Conservation (phyloP, 2,329 filamentous ascomycete species). For the Epichloe sibirici region DNA sequence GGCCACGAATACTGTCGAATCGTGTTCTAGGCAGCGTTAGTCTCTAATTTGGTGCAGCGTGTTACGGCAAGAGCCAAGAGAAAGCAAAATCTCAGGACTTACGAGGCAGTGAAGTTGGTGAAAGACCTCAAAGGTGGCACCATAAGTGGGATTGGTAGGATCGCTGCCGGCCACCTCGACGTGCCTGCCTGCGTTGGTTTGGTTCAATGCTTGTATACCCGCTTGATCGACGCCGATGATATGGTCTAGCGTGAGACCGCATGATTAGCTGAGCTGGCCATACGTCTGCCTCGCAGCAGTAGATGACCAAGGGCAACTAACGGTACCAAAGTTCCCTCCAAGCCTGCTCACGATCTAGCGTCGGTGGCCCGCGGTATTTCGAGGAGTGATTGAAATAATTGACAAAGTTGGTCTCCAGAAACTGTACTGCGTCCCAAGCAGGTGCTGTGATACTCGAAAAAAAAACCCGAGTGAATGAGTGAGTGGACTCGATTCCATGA, state of each 20-base stretch:
- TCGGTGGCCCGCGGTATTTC: neutral
- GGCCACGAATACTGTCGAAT: neutral
- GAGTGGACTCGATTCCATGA: too few relatives aligned
- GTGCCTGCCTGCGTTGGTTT: neutral
- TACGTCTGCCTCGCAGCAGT: too few relatives aligned
- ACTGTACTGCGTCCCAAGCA: neutral
- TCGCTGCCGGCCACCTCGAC: neutral
- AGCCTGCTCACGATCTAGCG: neutral
- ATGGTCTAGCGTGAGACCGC: neutral
- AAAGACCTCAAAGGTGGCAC: neutral
- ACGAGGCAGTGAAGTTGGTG: constrained; percentile 2
- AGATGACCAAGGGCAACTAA: neutral
- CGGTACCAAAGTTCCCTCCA: neutral
- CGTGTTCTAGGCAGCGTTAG: neutral
- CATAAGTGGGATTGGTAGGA: neutral
- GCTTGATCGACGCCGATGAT: neutral
- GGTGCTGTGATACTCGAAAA: neutral
- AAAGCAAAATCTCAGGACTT: neutral
- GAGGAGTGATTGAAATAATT: neutral
- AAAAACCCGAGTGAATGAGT: too few relatives aligned
- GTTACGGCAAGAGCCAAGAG: too few relatives aligned
- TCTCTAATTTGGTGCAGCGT: too few relatives aligned
- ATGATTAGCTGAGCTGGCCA: too few relatives aligned
- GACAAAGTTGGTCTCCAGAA: neutral
- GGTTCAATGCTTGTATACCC: neutral